A percentile compares a stretch with the other conserved stretches of the same genome.
Conservation (phyloP, 2,329 filamentous ascomycete genomes). For the Fusarium siculi region DNA sequence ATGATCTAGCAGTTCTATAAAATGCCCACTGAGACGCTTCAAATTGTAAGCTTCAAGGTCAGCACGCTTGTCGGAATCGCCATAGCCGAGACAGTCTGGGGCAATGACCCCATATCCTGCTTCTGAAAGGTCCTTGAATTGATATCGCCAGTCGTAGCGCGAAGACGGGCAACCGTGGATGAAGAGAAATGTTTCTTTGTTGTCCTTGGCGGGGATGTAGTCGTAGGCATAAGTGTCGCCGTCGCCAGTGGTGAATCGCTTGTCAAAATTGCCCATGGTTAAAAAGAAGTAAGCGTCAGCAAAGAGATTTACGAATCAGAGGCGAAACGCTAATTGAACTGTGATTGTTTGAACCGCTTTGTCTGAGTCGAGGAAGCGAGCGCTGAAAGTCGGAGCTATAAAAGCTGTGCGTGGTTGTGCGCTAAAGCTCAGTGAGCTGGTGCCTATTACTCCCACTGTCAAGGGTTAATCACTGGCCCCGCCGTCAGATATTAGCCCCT, state of each 20-base stretch:
- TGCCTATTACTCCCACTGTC: neutral
- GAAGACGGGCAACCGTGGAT: slow-evolving; percentile 37
- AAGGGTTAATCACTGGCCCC: neutral
- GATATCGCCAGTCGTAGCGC: slow-evolving; percentile 30
- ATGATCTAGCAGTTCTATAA: slow-evolving; percentile 23
- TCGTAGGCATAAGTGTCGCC: slow-evolving; percentile 19
- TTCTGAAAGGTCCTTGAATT: slow-evolving; percentile 19
- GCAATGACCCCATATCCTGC: slow-evolving; percentile 30
- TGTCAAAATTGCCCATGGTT: slow-evolving; percentile 2
- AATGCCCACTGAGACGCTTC: slow-evolving; percentile 16
- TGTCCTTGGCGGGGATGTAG: neutral
- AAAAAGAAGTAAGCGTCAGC: neutral
- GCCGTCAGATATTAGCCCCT: neutral
- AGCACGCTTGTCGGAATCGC: slow-evolving; percentile 24
- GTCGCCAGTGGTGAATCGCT: neutral
- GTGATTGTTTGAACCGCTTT: neutral
- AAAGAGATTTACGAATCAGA: neutral
- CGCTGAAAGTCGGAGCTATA: neutral
- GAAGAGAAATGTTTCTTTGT: slow-evolving; percentile 27
- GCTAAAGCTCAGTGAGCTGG: neutral
- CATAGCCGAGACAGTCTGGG: slow-evolving; percentile 38
- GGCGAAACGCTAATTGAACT: neutral
- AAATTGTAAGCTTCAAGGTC: slow-evolving; percentile 24
- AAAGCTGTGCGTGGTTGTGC: neutral
- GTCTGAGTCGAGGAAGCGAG: no score